Evolutionary conservation across 257 asterid genomes (phyloP), one percentile per base, ranked within the genome.

Genomic region (Datura wrightii): DNA sequence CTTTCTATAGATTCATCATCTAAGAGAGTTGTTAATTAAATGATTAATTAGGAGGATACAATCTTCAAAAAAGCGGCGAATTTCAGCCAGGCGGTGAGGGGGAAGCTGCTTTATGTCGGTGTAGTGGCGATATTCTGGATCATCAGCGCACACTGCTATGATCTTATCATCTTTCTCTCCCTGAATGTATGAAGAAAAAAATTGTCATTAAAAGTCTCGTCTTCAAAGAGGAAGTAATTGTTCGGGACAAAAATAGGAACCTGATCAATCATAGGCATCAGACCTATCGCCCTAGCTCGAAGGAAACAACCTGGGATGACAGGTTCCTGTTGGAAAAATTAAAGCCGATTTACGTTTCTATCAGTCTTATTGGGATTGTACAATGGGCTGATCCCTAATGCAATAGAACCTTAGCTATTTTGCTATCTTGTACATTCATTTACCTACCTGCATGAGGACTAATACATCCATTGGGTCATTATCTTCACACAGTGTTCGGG

Each of bases 191-290:
- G 86, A 24, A 59, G 78, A 2, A 83, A 84, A 72, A 42, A 1
- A 0, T 76, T 7, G 46, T 14, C 15, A 0, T 24, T 76, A 0
- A 3, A 31, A 0, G 0, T 14, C 0, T 0, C 4, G 5, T 76
- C 37, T 14, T 7, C 58, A 24, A 65, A 78, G 37, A 39, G 46
- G 84, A 31, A 34, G 36, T 11, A 3, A 39, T 53, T 37, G 14
- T 70, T 10, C 31, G 52, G 58, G 5, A n/a, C 42, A 37, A 82
- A 50, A 52, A 50, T 50, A 50, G 46, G 31, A 85, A 90, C 99
- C 98, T 95, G 99, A 89, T 96, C 99, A 86, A 96, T 96, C 99
- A 96, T 96, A 10, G 95, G 99, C 99, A 96, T 96, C 83, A 94
- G 88, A 19, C 99, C 99, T 31, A 96, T 94, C 48, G 98, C 97